These are phyloP conservation scores for Psidium friedrichsthalianum DNA, from an alignment of 345 rosid species.

Conservation along the genomic window DNA sequence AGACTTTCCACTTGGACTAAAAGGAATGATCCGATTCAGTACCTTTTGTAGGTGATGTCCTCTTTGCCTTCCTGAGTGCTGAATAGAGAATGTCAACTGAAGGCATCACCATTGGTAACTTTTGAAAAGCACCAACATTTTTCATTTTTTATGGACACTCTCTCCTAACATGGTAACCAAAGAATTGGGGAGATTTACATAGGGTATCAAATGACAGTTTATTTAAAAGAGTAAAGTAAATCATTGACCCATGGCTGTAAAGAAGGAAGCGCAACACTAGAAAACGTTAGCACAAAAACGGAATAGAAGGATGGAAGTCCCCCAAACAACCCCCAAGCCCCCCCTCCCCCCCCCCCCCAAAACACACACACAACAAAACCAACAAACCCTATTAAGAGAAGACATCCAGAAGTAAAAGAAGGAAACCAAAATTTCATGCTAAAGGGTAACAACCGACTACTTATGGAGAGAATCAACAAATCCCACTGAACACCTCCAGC, in stretches of 20 bases:
- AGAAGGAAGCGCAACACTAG: not conserved
- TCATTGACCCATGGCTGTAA: not conserved
- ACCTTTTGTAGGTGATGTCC: slow-evolving; percentile 82
- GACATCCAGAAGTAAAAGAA: not conserved
- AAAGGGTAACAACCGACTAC: not conserved
- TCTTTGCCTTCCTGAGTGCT: slow-evolving; percentile 63
- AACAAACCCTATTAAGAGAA: not conserved
- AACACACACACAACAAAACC: too few species aligned
- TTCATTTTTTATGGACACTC: slow-evolving; percentile 16
- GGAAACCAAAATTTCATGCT: not conserved
- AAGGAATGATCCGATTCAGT: not conserved
- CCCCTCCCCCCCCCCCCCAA: not conserved
- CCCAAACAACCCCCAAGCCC: not conserved
- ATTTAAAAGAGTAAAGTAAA: not conserved
- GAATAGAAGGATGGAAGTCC: not conserved
- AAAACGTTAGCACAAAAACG: not conserved
- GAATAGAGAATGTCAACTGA: slow-evolving; percentile 69
- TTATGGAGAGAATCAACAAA: not conserved
- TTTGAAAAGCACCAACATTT: slow-evolving; percentile 85
- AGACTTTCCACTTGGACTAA: not conserved
- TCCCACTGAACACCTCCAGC: not conserved
- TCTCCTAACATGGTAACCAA: slow-evolving; percentile 30
- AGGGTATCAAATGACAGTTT: not conserved
- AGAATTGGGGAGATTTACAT: not conserved
- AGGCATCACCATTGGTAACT: slow-evolving; percentile 96